These are phyloP conservation scores for Ogataea siamensis DNA, from an alignment of 805 yeast species.

Conservation along the genomic window DNA sequence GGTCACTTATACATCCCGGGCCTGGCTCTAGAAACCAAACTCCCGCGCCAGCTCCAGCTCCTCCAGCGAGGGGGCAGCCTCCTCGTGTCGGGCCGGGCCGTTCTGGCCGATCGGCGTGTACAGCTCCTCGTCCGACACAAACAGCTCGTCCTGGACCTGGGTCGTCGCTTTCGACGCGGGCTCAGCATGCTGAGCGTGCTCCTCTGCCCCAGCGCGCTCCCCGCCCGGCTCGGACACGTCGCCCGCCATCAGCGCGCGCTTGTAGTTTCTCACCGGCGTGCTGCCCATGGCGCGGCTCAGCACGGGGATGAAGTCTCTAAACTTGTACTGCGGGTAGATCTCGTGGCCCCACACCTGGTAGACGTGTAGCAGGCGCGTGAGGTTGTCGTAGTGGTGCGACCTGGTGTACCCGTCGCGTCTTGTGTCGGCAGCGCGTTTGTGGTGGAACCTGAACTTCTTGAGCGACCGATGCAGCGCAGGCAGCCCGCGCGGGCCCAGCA, in stretches of 20 bases:
- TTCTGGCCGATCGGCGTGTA: slow-evolving; percentile 12
- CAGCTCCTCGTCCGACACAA: slow-evolving; percentile 19
- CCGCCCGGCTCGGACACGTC: slow-evolving; percentile 22
- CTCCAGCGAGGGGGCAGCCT: slow-evolving; percentile 30
- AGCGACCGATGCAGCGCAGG: slow-evolving; percentile 45
- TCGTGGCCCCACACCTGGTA: slow-evolving; percentile 78
- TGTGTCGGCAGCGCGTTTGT: slow-evolving; percentile 24
- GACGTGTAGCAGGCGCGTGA: slow-evolving; percentile 47
- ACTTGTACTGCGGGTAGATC: slow-evolving; percentile 76
- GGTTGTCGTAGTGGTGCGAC: slow-evolving; percentile 48
- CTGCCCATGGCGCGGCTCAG: slow-evolving; percentile 48
- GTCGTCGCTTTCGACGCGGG: background rate
- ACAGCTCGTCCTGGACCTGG: slow-evolving; percentile 2
- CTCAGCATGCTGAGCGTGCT: slow-evolving; percentile 6
- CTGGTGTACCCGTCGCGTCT: slow-evolving; percentile 25
- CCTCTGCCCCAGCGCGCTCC: slow-evolving; percentile 1
- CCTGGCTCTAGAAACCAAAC: slow-evolving; percentile 6
- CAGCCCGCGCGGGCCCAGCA: slow-evolving; percentile 55
- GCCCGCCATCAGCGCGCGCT: slow-evolving; percentile 38
- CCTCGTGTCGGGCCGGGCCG: slow-evolving; percentile 27
- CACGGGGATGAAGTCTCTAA: slow-evolving; percentile 62
- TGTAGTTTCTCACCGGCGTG: slow-evolving; percentile 40
- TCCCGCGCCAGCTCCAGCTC: slow-evolving; percentile 16
- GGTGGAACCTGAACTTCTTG: slow-evolving; percentile 34
- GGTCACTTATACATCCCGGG: slow-evolving; percentile 1